A percentile compares a stretch with the other conserved stretches of the same genome.
Conservation (phyloP, 169 alveolate species). For the Eimeria sp. region DNA sequence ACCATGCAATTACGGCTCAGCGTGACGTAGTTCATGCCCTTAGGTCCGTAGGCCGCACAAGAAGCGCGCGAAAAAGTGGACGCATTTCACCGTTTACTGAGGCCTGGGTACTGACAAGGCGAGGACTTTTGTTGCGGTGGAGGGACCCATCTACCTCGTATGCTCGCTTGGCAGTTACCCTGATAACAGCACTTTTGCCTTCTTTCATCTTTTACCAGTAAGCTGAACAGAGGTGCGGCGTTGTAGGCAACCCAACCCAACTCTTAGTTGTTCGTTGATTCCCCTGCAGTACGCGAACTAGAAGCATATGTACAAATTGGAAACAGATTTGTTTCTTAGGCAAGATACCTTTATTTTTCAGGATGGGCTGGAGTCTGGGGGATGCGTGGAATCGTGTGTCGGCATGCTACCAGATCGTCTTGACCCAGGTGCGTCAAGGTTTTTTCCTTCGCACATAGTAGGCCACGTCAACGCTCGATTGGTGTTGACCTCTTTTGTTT, state of each 20-base stretch:
- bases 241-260: neutral
- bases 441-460: neutral
- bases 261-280: neutral
- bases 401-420: constrained; percentile 63
- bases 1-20: constrained; percentile 2
- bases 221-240: neutral
- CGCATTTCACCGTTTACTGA: constrained; percentile 52
- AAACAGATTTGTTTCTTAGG: neutral
- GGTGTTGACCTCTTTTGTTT: neutral
- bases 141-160: constrained; percentile 68
- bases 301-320: neutral
- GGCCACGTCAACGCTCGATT: neutral
- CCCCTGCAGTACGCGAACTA: neutral
- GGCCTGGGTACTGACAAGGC: constrained; percentile 39
- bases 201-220: constrained; percentile 53
- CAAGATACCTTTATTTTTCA: neutral
- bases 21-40: constrained; percentile 8
- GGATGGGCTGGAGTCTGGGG: constrained; percentile 57
- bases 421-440: constrained; percentile 41
- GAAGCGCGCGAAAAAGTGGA: neutral
- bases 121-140: constrained; percentile 32
- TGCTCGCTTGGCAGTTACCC: constrained; percentile 28
- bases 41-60: constrained; percentile 17
- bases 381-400: constrained; percentile 76
- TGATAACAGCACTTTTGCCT: constrained; percentile 64